These are phyloP conservation scores for Elsinoe necatrix DNA, from an alignment of 2,329 filamentous ascomycete species.

Conservation along the genomic window DNA sequence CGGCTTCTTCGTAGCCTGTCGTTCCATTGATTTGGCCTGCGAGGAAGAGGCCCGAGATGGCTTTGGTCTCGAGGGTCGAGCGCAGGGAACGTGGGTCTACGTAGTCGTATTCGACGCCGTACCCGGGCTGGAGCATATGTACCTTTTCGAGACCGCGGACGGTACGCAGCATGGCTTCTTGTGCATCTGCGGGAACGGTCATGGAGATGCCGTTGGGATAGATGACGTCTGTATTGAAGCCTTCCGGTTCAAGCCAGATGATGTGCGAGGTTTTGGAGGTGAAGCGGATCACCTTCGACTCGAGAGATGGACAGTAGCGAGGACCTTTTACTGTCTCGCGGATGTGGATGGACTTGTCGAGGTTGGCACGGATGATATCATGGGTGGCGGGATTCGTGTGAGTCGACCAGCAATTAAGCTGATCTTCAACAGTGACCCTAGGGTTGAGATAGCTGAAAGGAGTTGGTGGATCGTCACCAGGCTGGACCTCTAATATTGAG, in stretches of 20 bases:
- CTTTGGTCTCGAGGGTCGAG: constrained; percentile 88
- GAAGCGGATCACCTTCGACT: constrained; percentile 89
- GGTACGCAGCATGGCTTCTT: constrained; percentile 75
- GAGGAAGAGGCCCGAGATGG: constrained; percentile 78
- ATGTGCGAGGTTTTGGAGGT: constrained; percentile 71
- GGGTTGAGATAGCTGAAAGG: constrained; percentile 90
- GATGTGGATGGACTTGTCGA: constrained; percentile 96
- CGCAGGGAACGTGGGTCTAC: constrained; percentile 84
- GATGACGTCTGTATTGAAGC: constrained; percentile 78
- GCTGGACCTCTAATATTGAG: constrained; percentile 59
- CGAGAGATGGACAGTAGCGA: constrained; percentile 88
- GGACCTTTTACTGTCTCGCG: constrained; percentile 90
- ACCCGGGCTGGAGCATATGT: constrained; percentile 86
- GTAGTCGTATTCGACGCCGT: constrained; percentile 98
- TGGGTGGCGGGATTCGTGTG: constrained; percentile 79
- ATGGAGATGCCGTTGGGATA: constrained; percentile 97
- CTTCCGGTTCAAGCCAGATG: constrained; percentile 95
- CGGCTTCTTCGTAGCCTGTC: constrained; percentile 95
- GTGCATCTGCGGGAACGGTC: constrained; percentile 84
- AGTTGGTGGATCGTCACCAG: constrained; percentile 73
- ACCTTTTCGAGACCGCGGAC: constrained; percentile 83
- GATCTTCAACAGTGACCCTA: constrained; percentile 65
- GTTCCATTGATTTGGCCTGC: constrained; percentile 98
- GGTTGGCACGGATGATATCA: constrained; percentile 72
- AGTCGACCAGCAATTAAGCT: constrained; percentile 79